Percentiles rank a stretch among this genome's conserved stretches.
Conservation (phyloP, 2,329 filamentous ascomycete species). For the Rosellinia necatrix region DNA sequence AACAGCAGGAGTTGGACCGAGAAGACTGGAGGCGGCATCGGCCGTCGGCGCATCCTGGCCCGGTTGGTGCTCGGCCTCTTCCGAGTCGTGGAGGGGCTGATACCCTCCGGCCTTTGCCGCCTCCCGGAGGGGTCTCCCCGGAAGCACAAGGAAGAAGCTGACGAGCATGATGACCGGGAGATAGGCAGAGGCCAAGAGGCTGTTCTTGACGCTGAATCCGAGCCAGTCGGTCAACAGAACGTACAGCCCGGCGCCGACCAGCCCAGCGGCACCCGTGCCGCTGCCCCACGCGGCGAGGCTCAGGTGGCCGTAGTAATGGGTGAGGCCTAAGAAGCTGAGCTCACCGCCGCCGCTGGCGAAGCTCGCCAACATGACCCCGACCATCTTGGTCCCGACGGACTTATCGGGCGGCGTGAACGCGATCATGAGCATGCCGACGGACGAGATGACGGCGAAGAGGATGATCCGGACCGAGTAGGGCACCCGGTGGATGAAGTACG, state of each 20-base stretch:
- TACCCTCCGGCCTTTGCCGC: conserved; percentile 56
- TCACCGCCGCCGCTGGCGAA: conserved; percentile 86
- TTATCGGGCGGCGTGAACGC: conserved; percentile 72
- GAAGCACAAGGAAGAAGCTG: conserved; percentile 84
- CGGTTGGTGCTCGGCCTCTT: conserved; percentile 47
- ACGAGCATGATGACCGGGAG: conserved; percentile 81
- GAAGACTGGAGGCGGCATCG: conserved; percentile 53
- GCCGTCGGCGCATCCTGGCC: conserved; percentile 44
- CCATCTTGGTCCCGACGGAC: conserved; percentile 75
- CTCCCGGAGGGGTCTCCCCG: conserved; percentile 65
- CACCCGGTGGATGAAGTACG: conserved; percentile 90
- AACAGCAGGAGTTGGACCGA: conserved; percentile 49
- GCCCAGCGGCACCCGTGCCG: conserved; percentile 85
- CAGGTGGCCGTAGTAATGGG: conserved; percentile 89
- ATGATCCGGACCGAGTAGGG: conserved; percentile 79
- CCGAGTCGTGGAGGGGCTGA: conserved; percentile 52
- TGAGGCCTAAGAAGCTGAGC: conserved; percentile 86
- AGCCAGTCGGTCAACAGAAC: conserved; percentile 82
- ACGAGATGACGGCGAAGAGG: conserved; percentile 74
- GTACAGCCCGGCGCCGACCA: conserved; percentile 87
- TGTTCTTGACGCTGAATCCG: conserved; percentile 73
- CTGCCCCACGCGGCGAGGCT: conserved; percentile 91
- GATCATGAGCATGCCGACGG: conserved; percentile 86
- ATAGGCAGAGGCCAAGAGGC: conserved; percentile 76
- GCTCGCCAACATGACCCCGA: conserved; percentile 83